phyloP scores from a whole-genome alignment of 495 filamentous ascomycete species.

The Tirmania nivea region DNA sequence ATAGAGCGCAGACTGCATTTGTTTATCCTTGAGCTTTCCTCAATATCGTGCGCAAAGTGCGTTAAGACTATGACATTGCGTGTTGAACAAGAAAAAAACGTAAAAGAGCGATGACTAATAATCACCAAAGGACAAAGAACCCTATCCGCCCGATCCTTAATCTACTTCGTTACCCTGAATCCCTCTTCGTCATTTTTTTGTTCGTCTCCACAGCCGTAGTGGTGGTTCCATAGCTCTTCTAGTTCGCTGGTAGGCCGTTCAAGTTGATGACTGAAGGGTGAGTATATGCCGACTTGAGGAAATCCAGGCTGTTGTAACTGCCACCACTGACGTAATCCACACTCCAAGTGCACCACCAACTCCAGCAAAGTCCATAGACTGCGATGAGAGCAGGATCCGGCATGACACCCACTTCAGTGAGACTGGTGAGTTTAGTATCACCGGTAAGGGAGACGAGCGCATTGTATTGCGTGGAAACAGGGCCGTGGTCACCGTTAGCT shows the following conservation, averaged over 20 bases:
- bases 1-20: no score
- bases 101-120: not conserved
- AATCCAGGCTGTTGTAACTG: slow-evolving; percentile 20
- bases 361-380: slow-evolving; percentile 26
- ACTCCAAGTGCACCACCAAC: slow-evolving; percentile 28
- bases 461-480: slow-evolving; percentile 22
- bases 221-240: slow-evolving; percentile 8
- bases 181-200: no score
- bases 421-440: slow-evolving; percentile 28
- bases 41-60: no score
- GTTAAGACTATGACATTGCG: slow-evolving; percentile 2
- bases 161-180: no score
- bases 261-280: slow-evolving; percentile 23
- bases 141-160: no score
- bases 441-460: slow-evolving; percentile 22
- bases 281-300: slow-evolving; percentile 20
- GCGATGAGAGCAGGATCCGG: slow-evolving; percentile 23
- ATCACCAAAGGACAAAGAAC: not conserved
- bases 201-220: not conserved
- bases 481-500: slow-evolving; percentile 12
- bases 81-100: not conserved
- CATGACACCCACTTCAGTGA: slow-evolving; percentile 26
- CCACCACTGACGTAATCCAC: slow-evolving; percentile 20
- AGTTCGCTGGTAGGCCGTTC: slow-evolving; percentile 23
- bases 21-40: no score